Conservation (phyloP, 768 basidiomycete species). For the Phlebiopsis gigantea region DNA sequence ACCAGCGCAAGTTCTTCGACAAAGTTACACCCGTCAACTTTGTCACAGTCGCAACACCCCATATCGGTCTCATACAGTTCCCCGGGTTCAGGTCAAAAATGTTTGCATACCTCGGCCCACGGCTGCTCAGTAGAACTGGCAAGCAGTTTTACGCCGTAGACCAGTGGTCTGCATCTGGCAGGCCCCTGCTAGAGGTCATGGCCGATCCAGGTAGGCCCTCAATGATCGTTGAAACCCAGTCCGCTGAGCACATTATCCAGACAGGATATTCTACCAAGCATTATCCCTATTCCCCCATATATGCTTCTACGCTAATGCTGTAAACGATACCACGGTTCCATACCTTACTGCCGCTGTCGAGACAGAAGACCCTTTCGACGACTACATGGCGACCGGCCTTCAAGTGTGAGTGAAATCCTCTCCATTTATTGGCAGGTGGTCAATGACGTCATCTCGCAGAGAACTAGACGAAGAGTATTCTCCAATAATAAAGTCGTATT, state of each 20-base stretch:
- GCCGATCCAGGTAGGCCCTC: conserved; percentile 61
- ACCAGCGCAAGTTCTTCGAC: conserved; percentile 68
- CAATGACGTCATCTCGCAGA: conserved; percentile 36
- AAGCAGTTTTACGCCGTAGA: conserved; percentile 54
- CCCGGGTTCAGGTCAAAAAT: conserved; percentile 53
- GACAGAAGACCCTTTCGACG: conserved; percentile 57
- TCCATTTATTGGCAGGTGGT: no score
- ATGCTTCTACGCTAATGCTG: conserved; percentile 75
- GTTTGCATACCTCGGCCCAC: conserved; percentile 53
- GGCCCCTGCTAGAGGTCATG: conserved; percentile 70
- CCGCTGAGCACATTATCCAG: conserved; percentile 40
- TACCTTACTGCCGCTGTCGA: conserved; percentile 78
- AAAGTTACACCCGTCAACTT: conserved; percentile 72
- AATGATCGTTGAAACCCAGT: not conserved
- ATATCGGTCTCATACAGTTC: conserved; percentile 68
- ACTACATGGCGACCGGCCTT: conserved; percentile 51
- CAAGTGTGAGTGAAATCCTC: conserved; percentile 40
- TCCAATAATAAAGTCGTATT: conserved; percentile 51
- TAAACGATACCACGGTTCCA: conserved; percentile 78
- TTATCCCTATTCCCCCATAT: conserved; percentile 62
- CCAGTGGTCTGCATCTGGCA: conserved; percentile 62
- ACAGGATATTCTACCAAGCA: conserved; percentile 70
- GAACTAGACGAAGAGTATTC: conserved; percentile 51
- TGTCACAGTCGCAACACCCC: conserved; percentile 78
- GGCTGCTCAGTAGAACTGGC: conserved; percentile 72